These are phyloP conservation scores for Candida adriatica DNA, from an alignment of 805 yeast species.

Conservation along the genomic window DNA sequence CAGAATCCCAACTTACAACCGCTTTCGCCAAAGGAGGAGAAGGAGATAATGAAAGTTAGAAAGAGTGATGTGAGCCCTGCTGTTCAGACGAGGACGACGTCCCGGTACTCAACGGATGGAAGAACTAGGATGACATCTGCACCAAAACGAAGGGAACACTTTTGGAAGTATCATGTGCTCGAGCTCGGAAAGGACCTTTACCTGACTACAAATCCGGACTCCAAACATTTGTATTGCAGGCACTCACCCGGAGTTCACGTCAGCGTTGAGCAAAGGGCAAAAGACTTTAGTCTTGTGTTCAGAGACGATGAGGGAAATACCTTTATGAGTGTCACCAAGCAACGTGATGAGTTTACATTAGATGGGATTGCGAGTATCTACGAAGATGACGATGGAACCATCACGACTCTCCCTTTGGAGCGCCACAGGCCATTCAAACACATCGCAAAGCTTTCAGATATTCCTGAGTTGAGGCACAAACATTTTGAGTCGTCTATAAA, in stretches of 20 bases:
- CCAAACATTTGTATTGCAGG: constrained; percentile 50
- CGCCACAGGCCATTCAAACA: constrained; percentile 3
- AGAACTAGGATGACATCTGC: constrained; percentile 5
- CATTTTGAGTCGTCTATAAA: constrained; percentile 5
- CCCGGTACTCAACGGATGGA: constrained; percentile 12
- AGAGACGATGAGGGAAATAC: constrained; percentile 10
- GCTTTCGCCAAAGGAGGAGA: constrained; percentile 6
- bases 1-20: constrained; percentile 23
- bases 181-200: constrained; percentile 49
- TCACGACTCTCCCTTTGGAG: constrained; percentile 1
- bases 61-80: constrained; percentile 2
- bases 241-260: constrained; percentile 60
- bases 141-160: constrained; percentile 6
- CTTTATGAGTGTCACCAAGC: constrained; percentile 14
- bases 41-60: constrained; percentile 2
- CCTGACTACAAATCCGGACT: constrained; percentile 61
- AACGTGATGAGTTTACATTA: constrained; percentile 8
- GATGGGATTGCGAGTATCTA: constrained; percentile 9
- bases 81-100: neutral
- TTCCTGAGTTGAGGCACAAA: constrained; percentile 4
- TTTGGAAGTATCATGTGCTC: constrained; percentile 51
- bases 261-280: constrained; percentile 2
- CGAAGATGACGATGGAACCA: constrained; percentile 11
- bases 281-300: constrained; percentile 25
- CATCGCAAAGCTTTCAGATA: neutral